Percentiles rank a stretch among this genome's conserved stretches.
phyloP scores from a whole-genome alignment of 176 grass and related monocot genomes.

The Typha latifolia region DNA sequence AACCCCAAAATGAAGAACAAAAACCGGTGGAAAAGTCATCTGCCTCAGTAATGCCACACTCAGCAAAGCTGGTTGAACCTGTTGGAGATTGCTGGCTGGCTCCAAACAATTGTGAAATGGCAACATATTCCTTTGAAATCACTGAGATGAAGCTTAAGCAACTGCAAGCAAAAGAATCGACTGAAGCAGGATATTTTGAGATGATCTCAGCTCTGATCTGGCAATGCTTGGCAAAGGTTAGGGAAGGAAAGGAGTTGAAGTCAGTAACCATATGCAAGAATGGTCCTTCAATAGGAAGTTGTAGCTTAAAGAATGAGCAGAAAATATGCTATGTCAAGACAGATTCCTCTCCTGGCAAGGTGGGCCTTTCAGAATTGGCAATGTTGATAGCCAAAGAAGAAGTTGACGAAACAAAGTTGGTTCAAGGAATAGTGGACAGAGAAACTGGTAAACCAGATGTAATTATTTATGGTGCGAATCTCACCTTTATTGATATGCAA shows the following conservation, averaged over 20 bases:
- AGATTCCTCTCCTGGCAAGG: conserved; percentile 44
- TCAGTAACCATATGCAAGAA: conserved; percentile 49
- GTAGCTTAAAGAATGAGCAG: conserved; percentile 46
- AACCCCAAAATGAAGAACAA: conserved; percentile 2
- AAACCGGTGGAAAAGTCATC: conserved; percentile 10
- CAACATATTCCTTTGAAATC: conserved; percentile 60
- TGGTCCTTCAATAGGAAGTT: conserved; percentile 25
- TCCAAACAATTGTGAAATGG: conserved; percentile 43
- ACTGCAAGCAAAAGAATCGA: conserved; percentile 19
- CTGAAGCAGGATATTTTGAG: conserved; percentile 40
- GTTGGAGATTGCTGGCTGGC: conserved; percentile 59
- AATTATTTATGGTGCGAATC: conserved; percentile 62
- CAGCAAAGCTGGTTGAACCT: conserved; percentile 56
- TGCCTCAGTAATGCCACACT: conserved; percentile 10
- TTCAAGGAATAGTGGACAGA: conserved; percentile 28
- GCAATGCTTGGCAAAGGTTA: conserved; percentile 61
- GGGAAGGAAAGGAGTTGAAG: conserved; percentile 24
- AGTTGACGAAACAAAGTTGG: conserved; percentile 46
- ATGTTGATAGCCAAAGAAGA: conserved; percentile 38
- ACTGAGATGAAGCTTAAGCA: conserved; percentile 27
- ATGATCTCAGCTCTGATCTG: conserved; percentile 62
- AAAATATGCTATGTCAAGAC: conserved; percentile 40
- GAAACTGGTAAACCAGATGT: conserved; percentile 33
- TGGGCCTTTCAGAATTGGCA: conserved; percentile 55
- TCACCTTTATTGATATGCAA: conserved; percentile 90